These are phyloP conservation scores for Talinum fruticosum DNA, from an alignment of 148 eudicot species.

Conservation along the genomic window DNA sequence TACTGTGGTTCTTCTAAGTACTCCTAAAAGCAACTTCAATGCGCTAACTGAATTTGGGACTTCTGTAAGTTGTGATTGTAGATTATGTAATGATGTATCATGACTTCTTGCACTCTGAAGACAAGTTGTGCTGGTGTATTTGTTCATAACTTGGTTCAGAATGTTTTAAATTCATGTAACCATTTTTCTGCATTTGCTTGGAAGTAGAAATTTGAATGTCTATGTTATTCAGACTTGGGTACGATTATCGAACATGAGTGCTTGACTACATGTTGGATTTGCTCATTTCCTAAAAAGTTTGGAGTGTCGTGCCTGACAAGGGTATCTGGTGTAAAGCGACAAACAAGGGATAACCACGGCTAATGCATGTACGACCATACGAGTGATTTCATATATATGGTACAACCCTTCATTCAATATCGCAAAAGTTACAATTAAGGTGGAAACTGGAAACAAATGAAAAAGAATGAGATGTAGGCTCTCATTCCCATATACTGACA, in stretches of 20 bases:
- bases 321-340: not conserved
- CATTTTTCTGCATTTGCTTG: not conserved
- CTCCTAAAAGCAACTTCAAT: constrained; percentile 13
- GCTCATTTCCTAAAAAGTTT: not conserved
- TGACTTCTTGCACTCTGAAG: not conserved
- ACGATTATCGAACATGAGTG: too few relatives aligned
- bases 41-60: constrained; percentile 12
- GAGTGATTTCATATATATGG: constrained; percentile 5
- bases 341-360: not conserved
- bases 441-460: not conserved
- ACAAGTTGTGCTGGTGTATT: not conserved
- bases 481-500: not conserved
- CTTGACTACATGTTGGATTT: too few relatives aligned
- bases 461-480: not conserved
- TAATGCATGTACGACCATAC: not conserved
- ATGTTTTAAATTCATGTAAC: constrained; percentile 7
- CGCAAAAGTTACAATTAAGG: not conserved
- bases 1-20: constrained; percentile 19
- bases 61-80: constrained; percentile 20
- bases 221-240: too few relatives aligned
- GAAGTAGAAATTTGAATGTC: too few relatives aligned
- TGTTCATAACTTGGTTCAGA: constrained; percentile 5
- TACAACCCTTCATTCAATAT: constrained; percentile 6
- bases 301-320: not conserved
- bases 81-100: constrained; percentile 19